Conservation (phyloP, 805 yeast genomes). For the Zygoascus biomembranicola region DNA sequence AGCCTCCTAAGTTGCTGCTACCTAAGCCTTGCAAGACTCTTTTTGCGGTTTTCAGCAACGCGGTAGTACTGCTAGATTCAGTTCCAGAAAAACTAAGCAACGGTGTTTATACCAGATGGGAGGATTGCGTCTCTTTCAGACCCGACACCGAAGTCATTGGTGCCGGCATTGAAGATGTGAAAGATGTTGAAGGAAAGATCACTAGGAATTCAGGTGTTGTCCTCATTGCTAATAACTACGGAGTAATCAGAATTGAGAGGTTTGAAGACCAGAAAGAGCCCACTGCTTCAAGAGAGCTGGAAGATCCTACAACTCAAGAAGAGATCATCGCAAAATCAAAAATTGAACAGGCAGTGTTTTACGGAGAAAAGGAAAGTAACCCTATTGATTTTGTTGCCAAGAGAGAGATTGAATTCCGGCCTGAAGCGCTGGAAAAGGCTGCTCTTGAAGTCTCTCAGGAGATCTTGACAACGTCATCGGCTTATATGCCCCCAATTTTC, state of each 20-base stretch:
- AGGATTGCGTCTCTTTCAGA: slow-evolving; percentile 61
- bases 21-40: slow-evolving; percentile 56
- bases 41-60: slow-evolving; percentile 48
- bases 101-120: slow-evolving; percentile 51
- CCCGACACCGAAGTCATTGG: slow-evolving; percentile 48
- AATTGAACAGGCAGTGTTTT: slow-evolving; percentile 78
- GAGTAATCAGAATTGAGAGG: slow-evolving; percentile 54
- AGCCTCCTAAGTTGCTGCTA: slow-evolving; percentile 42
- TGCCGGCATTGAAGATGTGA: slow-evolving; percentile 42
- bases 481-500: slow-evolving; percentile 46
- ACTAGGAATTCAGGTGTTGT: slow-evolving; percentile 39
- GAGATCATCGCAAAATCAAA: slow-evolving; percentile 53
- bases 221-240: slow-evolving; percentile 45
- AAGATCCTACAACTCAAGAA: not conserved
- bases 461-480: slow-evolving; percentile 47
- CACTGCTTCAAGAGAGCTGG: not conserved
- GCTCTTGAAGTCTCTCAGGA: slow-evolving; percentile 44
- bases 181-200: slow-evolving; percentile 18
- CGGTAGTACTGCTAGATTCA: slow-evolving; percentile 61
- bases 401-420: slow-evolving; percentile 37
- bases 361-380: slow-evolving; percentile 25
- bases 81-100: slow-evolving; percentile 31
- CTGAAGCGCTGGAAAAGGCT: slow-evolving; percentile 43
- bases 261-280: slow-evolving; percentile 20
- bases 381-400: slow-evolving; percentile 43